These are phyloP conservation scores for Xylariales sp. DNA, from an alignment of 2,329 filamentous ascomycete genomes.

Conservation along the genomic window DNA sequence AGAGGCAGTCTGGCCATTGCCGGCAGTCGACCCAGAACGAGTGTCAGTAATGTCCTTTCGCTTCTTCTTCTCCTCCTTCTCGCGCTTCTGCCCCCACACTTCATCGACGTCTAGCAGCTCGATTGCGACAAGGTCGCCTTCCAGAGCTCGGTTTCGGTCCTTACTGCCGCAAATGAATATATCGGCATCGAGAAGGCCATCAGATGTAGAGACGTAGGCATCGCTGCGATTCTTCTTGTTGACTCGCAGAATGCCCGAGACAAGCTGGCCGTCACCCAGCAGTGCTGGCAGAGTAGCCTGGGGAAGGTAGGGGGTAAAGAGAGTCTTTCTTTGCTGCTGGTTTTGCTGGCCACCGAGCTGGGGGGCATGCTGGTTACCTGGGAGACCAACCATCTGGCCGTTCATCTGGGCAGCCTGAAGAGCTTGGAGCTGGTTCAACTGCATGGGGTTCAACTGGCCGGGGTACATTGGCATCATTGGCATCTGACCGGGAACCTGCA, in stretches of 20 bases:
- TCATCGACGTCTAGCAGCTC: slow-evolving; percentile 97
- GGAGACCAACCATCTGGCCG: slow-evolving; percentile 66
- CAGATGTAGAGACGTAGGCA: slow-evolving; percentile 91
- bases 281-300: slow-evolving; percentile 91
- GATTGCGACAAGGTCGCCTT: slow-evolving; percentile 91
- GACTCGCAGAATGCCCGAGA: slow-evolving; percentile 92
- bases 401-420: slow-evolving; percentile 84
- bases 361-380: slow-evolving; percentile 68
- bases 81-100: slow-evolving; percentile 96
- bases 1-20: slow-evolving; percentile 59
- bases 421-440: slow-evolving; percentile 85
- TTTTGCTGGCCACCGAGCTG: slow-evolving; percentile 62
- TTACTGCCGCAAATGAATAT: slow-evolving; percentile 99
- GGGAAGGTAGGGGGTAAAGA: slow-evolving; percentile 96
- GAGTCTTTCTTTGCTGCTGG: slow-evolving; percentile 90
- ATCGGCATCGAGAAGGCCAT: slow-evolving; percentile 84
- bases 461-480: slow-evolving; percentile 78
- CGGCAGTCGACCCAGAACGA: slow-evolving; percentile 69
- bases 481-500: slow-evolving; percentile 83
- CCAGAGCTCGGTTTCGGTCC: slow-evolving; percentile 92
- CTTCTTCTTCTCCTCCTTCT: slow-evolving; percentile 99
- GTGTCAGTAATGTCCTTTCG: slow-evolving; percentile 97
- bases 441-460: slow-evolving; percentile 81
- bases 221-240: slow-evolving; percentile 99
- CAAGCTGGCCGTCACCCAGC: slow-evolving; percentile 85